Percentiles rank a stretch among this genome's conserved stretches.
These are phyloP conservation scores for Copromyces sp. DNA, from an alignment of 495 filamentous ascomycete species.

Conservation along the genomic window DNA sequence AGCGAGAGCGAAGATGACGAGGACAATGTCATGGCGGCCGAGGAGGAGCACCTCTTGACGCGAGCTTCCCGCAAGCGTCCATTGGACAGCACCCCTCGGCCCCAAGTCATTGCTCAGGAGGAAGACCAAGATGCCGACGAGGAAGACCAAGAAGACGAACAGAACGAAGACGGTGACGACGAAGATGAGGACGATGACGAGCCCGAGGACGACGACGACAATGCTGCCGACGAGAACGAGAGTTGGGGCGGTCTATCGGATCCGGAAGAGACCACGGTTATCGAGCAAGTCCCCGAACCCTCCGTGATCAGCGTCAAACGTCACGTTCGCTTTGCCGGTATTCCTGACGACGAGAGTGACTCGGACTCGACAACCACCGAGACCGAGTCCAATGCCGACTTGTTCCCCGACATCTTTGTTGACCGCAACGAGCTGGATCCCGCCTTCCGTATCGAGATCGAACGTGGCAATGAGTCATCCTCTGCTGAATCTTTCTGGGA, in stretches of 20 bases:
- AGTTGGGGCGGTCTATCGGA: slow-evolving; percentile 50
- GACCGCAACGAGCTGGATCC: slow-evolving; percentile 62
- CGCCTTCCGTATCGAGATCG: slow-evolving; percentile 57
- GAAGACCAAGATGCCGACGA: slow-evolving; percentile 24
- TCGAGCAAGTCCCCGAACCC: slow-evolving; percentile 29
- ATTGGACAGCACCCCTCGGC: slow-evolving; percentile 30
- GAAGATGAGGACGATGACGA: slow-evolving; percentile 22
- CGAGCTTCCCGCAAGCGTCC: slow-evolving; percentile 24
- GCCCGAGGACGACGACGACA: slow-evolving; percentile 24
- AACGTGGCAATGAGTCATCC: slow-evolving; percentile 43
- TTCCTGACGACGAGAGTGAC: slow-evolving; percentile 36
- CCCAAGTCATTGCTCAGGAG: slow-evolving; percentile 14
- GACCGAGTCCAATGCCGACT: slow-evolving; percentile 35
- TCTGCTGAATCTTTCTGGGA: slow-evolving; percentile 38
- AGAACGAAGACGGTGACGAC: slow-evolving; percentile 27
- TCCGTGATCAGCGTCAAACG: slow-evolving; percentile 36
- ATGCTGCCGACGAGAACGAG: slow-evolving; percentile 31
- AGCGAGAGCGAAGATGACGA: slow-evolving; percentile 65
- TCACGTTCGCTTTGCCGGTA: slow-evolving; percentile 41
- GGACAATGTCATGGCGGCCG: slow-evolving; percentile 56
- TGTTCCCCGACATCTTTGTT: slow-evolving; percentile 63
- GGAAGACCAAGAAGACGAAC: slow-evolving; percentile 25
- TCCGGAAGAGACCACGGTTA: slow-evolving; percentile 34
- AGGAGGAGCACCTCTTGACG: slow-evolving; percentile 60
- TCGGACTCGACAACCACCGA: slow-evolving; percentile 39